A percentile compares a stretch with the other conserved stretches of the same genome.
phyloP scores from a whole-genome alignment of 108 stramenopile genomes.

The Nitzschia sp. region DNA sequence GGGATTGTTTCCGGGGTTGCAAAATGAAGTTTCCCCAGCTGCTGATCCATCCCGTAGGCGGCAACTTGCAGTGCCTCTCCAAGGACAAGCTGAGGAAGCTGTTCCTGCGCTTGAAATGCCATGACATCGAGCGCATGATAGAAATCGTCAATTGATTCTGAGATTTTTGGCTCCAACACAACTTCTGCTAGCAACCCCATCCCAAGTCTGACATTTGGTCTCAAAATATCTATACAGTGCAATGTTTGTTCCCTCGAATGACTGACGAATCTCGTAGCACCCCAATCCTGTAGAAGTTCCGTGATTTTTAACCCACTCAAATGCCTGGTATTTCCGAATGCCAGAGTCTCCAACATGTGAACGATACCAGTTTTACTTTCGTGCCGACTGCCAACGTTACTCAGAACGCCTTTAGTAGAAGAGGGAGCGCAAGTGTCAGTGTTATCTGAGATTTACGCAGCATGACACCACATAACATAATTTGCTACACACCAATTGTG shows the following conservation, averaged over 20 bases:
- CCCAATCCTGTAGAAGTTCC: conserved; percentile 61
- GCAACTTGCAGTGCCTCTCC: conserved; percentile 91
- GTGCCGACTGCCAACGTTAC: conserved; percentile 78
- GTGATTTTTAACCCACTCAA: conserved; percentile 52
- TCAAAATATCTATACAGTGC: conserved; percentile 90
- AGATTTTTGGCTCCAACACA: conserved; percentile 62
- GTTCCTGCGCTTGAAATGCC: conserved; percentile 82
- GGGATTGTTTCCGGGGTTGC: conserved; percentile 64
- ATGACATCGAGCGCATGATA: conserved; percentile 75
- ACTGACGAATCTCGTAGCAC: conserved; percentile 80
- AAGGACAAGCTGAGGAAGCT: conserved; percentile 66
- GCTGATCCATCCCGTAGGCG: conserved; percentile 79
- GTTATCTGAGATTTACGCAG: too few relatives aligned
- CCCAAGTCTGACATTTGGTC: conserved; percentile 84
- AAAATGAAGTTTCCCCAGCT: conserved; percentile 87
- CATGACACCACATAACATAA: too few relatives aligned
- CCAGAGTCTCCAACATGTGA: conserved; percentile 92
- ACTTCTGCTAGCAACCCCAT: conserved; percentile 79
- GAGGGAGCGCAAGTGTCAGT: too few relatives aligned
- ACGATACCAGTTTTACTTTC: conserved; percentile 73
- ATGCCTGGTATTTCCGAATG: conserved; percentile 76
- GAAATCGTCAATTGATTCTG: conserved; percentile 49
- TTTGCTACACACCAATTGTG: too few relatives aligned
- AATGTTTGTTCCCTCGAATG: conserved; percentile 89
- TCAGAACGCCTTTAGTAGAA: conserved; percentile 78